These are phyloP conservation scores for Phytophthora podocarpi DNA, from an alignment of 352 stramenopile species.

Conservation along the genomic window DNA sequence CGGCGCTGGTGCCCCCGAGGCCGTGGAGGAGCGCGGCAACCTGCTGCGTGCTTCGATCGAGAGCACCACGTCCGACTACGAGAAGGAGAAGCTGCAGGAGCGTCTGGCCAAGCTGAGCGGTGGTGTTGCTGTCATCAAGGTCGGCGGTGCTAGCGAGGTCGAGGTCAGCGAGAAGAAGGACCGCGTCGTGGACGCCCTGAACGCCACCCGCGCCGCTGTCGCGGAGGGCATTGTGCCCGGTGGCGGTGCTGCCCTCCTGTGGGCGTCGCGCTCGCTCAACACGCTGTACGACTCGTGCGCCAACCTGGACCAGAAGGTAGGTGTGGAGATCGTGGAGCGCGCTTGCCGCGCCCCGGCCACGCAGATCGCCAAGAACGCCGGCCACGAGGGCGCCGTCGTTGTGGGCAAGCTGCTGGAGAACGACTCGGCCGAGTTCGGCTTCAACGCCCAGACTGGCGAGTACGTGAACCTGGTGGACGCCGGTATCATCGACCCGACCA, in stretches of 20 bases:
- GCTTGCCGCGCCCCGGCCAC: slow-evolving; percentile 94
- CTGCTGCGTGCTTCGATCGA: slow-evolving; percentile 96
- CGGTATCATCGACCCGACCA: slow-evolving; percentile 98
- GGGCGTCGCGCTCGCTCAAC: slow-evolving; percentile 94
- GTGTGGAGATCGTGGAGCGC: slow-evolving; percentile 97
- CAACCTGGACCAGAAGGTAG: slow-evolving; percentile 99
- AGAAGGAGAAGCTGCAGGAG: slow-evolving; percentile 99
- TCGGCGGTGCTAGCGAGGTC: slow-evolving; percentile 98
- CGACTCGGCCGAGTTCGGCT: slow-evolving; percentile 92
- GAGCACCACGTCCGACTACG: slow-evolving; percentile 98
- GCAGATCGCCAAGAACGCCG: slow-evolving; percentile 99
- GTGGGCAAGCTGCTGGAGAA: slow-evolving; percentile 99
- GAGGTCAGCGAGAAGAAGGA: slow-evolving; percentile 99
- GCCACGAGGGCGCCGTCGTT: slow-evolving; percentile 98
- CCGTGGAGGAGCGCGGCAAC: slow-evolving; percentile 96
- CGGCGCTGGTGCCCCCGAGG: slow-evolving; percentile 91
- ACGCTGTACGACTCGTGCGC: slow-evolving; percentile 85
- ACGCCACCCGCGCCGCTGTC: slow-evolving; percentile 98
- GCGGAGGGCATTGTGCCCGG: slow-evolving; percentile 99
- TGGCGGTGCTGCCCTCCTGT: slow-evolving; percentile 97
- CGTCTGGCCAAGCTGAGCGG: slow-evolving; percentile 99
- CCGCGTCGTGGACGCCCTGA: slow-evolving; percentile 99
- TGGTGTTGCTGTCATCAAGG: slow-evolving; percentile 99
- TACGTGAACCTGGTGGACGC: slow-evolving; percentile 99
- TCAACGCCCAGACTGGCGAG: slow-evolving; percentile 97